Evolutionary conservation across 768 basidiomycete genomes (phyloP).

Genomic region (Chiua virens): DNA sequence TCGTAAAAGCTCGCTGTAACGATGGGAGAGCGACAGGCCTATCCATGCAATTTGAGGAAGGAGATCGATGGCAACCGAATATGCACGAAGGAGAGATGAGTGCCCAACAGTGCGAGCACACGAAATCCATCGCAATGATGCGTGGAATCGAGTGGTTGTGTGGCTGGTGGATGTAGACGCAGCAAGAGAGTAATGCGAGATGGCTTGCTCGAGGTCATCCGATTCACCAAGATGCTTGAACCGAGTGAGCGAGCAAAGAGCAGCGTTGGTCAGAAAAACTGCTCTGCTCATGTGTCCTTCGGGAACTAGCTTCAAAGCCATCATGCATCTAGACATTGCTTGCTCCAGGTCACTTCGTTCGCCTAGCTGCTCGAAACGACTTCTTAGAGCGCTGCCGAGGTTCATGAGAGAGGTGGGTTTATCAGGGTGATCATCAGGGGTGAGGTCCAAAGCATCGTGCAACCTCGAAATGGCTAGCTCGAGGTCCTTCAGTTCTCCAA

Average conservation of each 20-base stretch:
- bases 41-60: background rate
- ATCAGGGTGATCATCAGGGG: background rate
- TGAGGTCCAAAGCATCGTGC: background rate
- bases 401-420: background rate
- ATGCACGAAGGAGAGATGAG: background rate
- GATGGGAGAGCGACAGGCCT: background rate
- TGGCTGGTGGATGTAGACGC: background rate
- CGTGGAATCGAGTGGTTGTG: background rate
- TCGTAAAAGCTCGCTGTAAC: too few relatives aligned
- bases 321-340: too few relatives aligned
- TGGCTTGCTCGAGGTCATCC: too few relatives aligned
- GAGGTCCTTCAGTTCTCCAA: background rate
- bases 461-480: background rate
- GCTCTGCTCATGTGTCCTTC: too few relatives aligned
- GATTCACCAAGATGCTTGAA: too few relatives aligned
- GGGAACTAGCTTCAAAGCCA: too few relatives aligned
- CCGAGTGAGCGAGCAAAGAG: too few relatives aligned
- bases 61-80: background rate
- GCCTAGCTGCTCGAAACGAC: background rate
- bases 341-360: background rate
- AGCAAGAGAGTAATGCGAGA: background rate
- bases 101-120: background rate
- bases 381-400: too few relatives aligned
- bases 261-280: too few relatives aligned
- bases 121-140: background rate